Evolutionary conservation across 75 land plant species (phyloP).

Genomic region (Picea sitchensis): DNA sequence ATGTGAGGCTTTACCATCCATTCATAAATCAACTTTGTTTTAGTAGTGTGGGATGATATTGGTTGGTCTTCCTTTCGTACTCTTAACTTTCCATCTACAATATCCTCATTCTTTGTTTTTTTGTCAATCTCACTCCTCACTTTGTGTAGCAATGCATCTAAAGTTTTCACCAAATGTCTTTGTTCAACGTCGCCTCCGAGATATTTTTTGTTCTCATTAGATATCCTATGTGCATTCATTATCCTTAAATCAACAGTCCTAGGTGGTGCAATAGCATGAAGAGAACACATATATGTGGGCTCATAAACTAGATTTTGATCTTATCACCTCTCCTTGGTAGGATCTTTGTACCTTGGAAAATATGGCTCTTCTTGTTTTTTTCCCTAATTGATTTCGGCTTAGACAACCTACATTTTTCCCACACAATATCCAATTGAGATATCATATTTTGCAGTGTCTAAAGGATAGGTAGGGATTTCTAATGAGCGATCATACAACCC

Average conservation of each 20-base stretch:
- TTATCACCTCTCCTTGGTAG: constrained; percentile 96
- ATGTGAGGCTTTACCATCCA: too few relatives aligned
- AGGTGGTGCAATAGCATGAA: constrained; percentile 97
- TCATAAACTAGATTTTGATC: constrained; percentile 99
- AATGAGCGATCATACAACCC: too few relatives aligned
- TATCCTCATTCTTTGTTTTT: constrained; percentile 61
- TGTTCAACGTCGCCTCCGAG: constrained; percentile 98
- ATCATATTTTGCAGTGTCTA: too few relatives aligned
- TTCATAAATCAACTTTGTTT: too few relatives aligned
- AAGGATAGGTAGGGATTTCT: too few relatives aligned
- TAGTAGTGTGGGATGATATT: too few relatives aligned
- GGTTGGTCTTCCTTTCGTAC: constrained; percentile 52
- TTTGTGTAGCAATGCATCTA: constrained; percentile 95
- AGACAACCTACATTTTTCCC: too few relatives aligned
- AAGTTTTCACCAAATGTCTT: constrained; percentile 95
- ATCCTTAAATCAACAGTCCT: constrained; percentile 84
- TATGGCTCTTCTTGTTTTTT: too few relatives aligned
- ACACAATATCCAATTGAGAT: too few relatives aligned
- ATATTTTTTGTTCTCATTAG: constrained; percentile 97
- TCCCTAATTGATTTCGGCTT: too few relatives aligned
- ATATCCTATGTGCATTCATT: constrained; percentile 84
- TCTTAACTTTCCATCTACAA: constrained; percentile 55
- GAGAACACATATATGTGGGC: constrained; percentile 66
- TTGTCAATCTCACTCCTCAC: constrained; percentile 96
- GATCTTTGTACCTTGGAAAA: constrained; percentile 54